Base-by-base conservation (phyloP, 306 rosid species). In the Luffa aegyptiaca region DNA sequence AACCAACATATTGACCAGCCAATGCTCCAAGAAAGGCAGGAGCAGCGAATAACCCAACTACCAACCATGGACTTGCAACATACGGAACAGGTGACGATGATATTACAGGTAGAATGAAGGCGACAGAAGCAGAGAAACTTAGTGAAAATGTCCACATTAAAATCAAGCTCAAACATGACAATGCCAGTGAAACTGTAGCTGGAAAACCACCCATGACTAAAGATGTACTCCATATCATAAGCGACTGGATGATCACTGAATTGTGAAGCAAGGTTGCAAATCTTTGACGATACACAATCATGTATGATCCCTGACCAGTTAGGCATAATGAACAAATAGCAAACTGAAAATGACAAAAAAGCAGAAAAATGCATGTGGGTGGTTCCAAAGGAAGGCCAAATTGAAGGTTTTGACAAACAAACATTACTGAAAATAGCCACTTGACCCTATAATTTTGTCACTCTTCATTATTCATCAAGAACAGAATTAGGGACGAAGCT, bases 1-100 rank as follows among this genome's bases (percentile, higher is more conserved):
- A 91, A 86, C 98, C 98, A 77, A 92, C 64, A 84, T 91, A 87
- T 86, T 95, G 98, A 84, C 98, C 98, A 2, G 82, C 88, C 80
- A 92, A 73, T 55, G 97, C 96, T 77, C 98, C 98, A 65, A 91
- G 89, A 87, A 95, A 90, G 76, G 98, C 93, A 53, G 98, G 97
- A 69, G 97, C 87, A 39, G 90, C 97, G 84, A 95, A 90, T 84
- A 91, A 87, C 80, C 97, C 98, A 84, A 91, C 81, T 71, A 84
- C 96, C 87, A 95, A 89, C 96, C 89, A 90, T 21, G 97, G 97
- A 89, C 87, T 90, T 80, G 98, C 88, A 73, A 92, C 85, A 87
- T 89, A 95, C 26, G 98, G 97, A 56, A 90, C 87, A 18, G 98
- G 97, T 44, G 93, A 88, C 36, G 92, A 79, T 16, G 93, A 91